Evolutionary conservation across 331 rosid genomes (phyloP).

Genomic region (Erythrophleum ivorense): DNA sequence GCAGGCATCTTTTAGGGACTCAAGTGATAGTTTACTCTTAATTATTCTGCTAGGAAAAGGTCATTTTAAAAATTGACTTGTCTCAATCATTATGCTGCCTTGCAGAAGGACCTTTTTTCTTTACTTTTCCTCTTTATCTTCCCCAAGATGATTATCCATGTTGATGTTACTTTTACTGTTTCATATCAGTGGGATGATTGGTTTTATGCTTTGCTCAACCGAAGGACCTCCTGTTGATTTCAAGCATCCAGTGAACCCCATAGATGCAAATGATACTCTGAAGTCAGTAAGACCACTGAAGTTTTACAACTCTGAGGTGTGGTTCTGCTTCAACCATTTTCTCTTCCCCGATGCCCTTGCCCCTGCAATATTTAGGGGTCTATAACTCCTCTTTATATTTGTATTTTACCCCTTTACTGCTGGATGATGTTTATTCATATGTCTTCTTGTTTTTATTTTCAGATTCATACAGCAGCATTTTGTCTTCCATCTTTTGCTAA

Average conservation of each 20-base stretch:
- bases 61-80: conserved; percentile 1
- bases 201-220: conserved; percentile 98
- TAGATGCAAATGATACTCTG: conserved; percentile 54
- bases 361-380: neutral
- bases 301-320: conserved; percentile 95
- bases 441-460: conserved; percentile 3
- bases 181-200: conserved; percentile 88
- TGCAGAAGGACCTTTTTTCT: neutral
- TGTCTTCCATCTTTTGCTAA: conserved; percentile 97
- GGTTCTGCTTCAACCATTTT: conserved; percentile 33
- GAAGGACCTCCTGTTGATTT: conserved; percentile 92
- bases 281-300: conserved; percentile 60
- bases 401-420: neutral
- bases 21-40: neutral
- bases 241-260: conserved; percentile 85
- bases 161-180: conserved; percentile 34
- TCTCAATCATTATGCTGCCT: neutral
- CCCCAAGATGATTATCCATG: neutral
- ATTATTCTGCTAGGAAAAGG: neutral
- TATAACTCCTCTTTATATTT: neutral
- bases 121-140: neutral
- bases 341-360: neutral
- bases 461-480: conserved; percentile 92
- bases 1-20: neutral
- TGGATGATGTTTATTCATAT: neutral